Evolutionary conservation across 2,329 filamentous ascomycete species (phyloP).

Genomic region (Ophiocordyceps sinensis): DNA sequence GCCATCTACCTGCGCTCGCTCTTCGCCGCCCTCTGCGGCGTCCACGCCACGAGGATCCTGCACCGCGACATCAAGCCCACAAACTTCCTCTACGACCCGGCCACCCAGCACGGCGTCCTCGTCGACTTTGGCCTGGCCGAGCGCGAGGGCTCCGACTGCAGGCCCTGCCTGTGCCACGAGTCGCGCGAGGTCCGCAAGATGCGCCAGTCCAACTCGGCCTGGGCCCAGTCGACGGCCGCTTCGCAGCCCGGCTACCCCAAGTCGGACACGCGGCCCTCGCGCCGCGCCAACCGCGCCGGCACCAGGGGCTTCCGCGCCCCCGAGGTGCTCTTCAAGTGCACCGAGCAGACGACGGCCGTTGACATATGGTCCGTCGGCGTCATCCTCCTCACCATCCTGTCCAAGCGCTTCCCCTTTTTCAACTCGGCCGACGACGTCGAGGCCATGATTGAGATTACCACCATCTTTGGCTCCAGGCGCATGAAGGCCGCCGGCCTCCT

Average conservation of each 20-base stretch:
- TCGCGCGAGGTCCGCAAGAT: constrained; percentile 45
- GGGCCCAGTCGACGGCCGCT: constrained; percentile 32
- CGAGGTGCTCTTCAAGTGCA: constrained; percentile 95
- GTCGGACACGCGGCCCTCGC: constrained; percentile 72
- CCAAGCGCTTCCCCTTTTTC: constrained; percentile 91
- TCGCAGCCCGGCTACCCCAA: constrained; percentile 65
- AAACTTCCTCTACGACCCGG: constrained; percentile 86
- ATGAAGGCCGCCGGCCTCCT: constrained; percentile 75
- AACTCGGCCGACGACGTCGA: constrained; percentile 98
- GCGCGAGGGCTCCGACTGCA: constrained; percentile 59
- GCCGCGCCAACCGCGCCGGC: constrained; percentile 84
- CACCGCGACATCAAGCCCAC: constrained; percentile 97
- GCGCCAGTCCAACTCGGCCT: constrained; percentile 41
- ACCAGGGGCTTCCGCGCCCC: constrained; percentile 92
- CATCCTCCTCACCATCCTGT: constrained; percentile 90
- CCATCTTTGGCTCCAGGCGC: constrained; percentile 72
- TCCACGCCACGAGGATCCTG: constrained; percentile 73
- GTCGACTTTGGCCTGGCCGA: constrained; percentile 99
- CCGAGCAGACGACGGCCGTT: constrained; percentile 82
- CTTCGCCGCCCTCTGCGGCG: constrained; percentile 69
- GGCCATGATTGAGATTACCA: constrained; percentile 92
- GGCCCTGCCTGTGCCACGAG: constrained; percentile 71
- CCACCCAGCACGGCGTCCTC: constrained; percentile 68
- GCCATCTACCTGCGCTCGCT: constrained; percentile 79
- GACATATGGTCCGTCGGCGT: constrained; percentile 96